Evolutionary conservation across 2,329 filamentous ascomycete genomes (phyloP).

Genomic region (Fusarium sp.): DNA sequence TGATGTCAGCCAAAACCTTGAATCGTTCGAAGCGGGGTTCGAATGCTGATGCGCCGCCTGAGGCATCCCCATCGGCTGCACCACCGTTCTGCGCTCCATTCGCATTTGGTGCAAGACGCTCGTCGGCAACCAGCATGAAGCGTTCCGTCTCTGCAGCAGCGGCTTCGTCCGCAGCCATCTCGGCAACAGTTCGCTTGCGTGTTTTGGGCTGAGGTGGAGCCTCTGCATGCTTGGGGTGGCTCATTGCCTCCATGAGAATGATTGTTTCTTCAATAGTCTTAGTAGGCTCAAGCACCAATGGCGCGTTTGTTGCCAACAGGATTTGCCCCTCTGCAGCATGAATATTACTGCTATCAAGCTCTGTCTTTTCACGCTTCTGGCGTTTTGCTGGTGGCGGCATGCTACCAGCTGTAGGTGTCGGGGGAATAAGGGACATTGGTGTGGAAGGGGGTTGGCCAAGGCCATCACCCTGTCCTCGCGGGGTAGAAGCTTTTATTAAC

Average conservation of each 20-base stretch:
- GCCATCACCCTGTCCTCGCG: conserved; percentile 57
- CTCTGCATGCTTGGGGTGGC: conserved; percentile 80
- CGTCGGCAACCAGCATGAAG: conserved; percentile 92
- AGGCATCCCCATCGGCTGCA: conserved; percentile 75
- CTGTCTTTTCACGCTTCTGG: conserved; percentile 75
- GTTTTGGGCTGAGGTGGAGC: conserved; percentile 85
- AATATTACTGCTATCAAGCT: conserved; percentile 78
- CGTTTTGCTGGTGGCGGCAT: conserved; percentile 72
- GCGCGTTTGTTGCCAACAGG: conserved; percentile 75
- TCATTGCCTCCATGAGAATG: conserved; percentile 73
- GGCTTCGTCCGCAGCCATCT: conserved; percentile 94
- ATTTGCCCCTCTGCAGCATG: conserved; percentile 80
- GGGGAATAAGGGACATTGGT: conserved; percentile 66
- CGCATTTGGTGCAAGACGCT: conserved; percentile 73
- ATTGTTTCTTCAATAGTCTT: conserved; percentile 74
- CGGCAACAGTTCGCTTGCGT: conserved; percentile 91
- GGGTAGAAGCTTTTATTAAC: conserved; percentile 77
- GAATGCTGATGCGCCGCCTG: conserved; percentile 76
- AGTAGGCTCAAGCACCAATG: conserved; percentile 81
- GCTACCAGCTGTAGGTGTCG: conserved; percentile 67
- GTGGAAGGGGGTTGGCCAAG: conserved; percentile 73
- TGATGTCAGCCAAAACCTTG: conserved; percentile 89
- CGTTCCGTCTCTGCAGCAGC: conserved; percentile 87
- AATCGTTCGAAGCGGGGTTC: conserved; percentile 90
- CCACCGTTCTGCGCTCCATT: conserved; percentile 65